Base-by-base conservation (phyloP, 2,329 filamentous ascomycete genomes). In the Alternaria consortialis region DNA sequence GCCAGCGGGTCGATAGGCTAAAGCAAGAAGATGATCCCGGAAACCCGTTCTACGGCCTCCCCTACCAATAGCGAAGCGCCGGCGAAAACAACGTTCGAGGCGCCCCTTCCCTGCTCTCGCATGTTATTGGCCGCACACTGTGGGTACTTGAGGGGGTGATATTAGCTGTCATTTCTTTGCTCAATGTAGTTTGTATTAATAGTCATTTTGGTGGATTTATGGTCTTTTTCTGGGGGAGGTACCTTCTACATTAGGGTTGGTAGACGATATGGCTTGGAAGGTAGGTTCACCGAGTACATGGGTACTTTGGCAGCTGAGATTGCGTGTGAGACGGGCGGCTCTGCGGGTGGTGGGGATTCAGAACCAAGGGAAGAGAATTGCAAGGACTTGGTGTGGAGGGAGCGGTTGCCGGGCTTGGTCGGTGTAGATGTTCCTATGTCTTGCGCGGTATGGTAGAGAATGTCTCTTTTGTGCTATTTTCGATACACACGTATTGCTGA, bases 291-390 rank as follows among this genome's bases (percentile, higher is more conserved):
- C 17, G 52, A n/a, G 31, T 31, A 42, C 29, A 43, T 13, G 39
- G 39, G 29, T 32, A 34, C 48, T 63, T 25, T 42, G 37, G 27
- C 27, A 53, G 62, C 37, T 34, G 44, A 48, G 23, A 43, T 31
- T 17, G 62, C 25, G 42, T 52, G 68, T 66, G 54, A 60, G 60
- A 69, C 69, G 69, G 68, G 71, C 70, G 71, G 71, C 71, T 74
- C 70, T 74, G 71, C 71, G 71, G 69, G 64, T 62, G 61, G 51
- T 53, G 59, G 65, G 42, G 36, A 46, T 43, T 5, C 52, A 48
- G 31, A 40, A 13, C 31, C 29, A 56, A 20, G 25, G 7, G 37
- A 44, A 53, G 42, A 40, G 8, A 17, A 51, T 34, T 54, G 40
- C 20, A 43, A 43, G 42, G 43, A 51, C 43, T 20, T 13, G 42